Base-by-base conservation (phyloP, 1,284 basidiomycete species). In the Moniliella sp. region DNA sequence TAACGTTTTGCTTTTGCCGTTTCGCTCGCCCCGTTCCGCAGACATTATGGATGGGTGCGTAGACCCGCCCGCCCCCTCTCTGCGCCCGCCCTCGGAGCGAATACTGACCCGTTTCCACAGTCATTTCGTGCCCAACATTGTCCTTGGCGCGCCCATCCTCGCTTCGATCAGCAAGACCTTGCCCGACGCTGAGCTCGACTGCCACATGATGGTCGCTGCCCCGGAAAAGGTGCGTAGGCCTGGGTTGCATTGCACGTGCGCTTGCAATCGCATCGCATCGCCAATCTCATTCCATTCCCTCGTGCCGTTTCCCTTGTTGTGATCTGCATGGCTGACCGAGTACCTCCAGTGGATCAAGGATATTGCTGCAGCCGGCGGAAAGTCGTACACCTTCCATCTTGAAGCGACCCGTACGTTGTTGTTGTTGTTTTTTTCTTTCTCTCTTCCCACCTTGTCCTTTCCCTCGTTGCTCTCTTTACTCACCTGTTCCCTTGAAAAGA, bases 191-290 rank as follows among this genome's bases (percentile, higher is more conserved):
- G 97, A 86, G 66, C 97, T 99, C 88, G 91, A 99, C 64, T 94
- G 86, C 64, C 91, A 99, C 65, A 97, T 97, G 91, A 99, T 99
- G 91, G 91, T 99, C 11, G 65, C 84, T 0, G 69, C 94, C 40
- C 91, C 91, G 2, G 78, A 78, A 50, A 75, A 77, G 69, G 84
- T 80, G 50, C 18, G 64, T 46, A 5, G 9, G n/a, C 19, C 23
- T 15, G 34, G 23, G 12, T 21, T 11, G 4, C 19, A 15, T n/a
- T n/a, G n/a, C n/a, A n/a, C n/a, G n/a, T n/a, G n/a, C n/a, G n/a
- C n/a, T n/a, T n/a, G n/a, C n/a, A n/a, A n/a, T n/a, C n/a, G n/a
- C n/a, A n/a, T n/a, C n/a, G n/a, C n/a, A n/a, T n/a, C n/a, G n/a
- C n/a, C n/a, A n/a, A n/a, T n/a, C n/a, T n/a, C n/a, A n/a, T n/a